Evolutionary conservation across 176 grass and related monocot species (phyloP).

Genomic region (Canna indica): DNA sequence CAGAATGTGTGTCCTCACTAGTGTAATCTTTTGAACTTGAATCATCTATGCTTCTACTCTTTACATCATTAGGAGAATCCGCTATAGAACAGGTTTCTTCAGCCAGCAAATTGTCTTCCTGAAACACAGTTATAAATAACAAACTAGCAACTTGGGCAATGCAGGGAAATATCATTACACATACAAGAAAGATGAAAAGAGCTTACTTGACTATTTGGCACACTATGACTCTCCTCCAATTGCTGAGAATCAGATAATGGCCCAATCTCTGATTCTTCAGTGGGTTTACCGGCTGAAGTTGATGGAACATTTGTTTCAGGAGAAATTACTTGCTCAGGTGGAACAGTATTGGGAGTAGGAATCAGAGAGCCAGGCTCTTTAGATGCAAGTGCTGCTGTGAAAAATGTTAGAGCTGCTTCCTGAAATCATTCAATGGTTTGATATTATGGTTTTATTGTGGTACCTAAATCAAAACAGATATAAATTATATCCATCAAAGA

Average conservation of each 20-base stretch:
- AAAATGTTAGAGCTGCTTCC: constrained; percentile 65
- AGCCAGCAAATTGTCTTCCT: constrained; percentile 30
- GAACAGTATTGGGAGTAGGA: constrained; percentile 10
- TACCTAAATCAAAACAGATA: neutral
- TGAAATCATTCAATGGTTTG: constrained; percentile 27
- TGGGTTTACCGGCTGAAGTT: constrained; percentile 40
- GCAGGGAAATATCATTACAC: neutral
- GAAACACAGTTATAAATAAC: constrained; percentile 21
- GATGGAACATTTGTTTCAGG: constrained; percentile 32
- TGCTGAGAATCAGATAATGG: constrained; percentile 33
- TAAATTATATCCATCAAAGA: neutral
- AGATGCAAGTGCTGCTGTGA: constrained; percentile 66
- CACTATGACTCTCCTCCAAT: constrained; percentile 22
- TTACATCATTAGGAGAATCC: constrained; percentile 26
- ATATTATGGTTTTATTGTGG: neutral
- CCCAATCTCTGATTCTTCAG: constrained; percentile 15
- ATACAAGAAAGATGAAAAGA: neutral
- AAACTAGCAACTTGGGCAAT: constrained; percentile 10
- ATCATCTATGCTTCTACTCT: constrained; percentile 24
- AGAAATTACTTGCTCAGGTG: constrained; percentile 26
- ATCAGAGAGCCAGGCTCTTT: constrained; percentile 33
- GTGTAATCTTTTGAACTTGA: constrained; percentile 20
- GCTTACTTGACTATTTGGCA: constrained; percentile 34
- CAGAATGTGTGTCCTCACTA: constrained; percentile 19
- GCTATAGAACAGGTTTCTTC: constrained; percentile 28